Conservation (phyloP, 305 asterid genomes). For the Rubia peregrina region DNA sequence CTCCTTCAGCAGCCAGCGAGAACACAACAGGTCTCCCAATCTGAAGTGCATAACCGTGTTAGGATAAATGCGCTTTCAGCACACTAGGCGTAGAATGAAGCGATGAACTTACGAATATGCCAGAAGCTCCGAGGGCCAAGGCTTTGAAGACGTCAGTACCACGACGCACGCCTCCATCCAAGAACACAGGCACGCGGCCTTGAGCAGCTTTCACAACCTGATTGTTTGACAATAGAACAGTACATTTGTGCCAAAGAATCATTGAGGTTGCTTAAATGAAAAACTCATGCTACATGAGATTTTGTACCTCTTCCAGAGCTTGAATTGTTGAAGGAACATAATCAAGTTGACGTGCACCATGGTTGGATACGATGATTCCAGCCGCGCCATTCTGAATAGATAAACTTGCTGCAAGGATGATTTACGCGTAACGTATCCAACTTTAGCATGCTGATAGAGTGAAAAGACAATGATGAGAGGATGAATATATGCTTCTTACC, state of each 20-base stretch:
- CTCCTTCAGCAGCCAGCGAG: conserved; percentile 86
- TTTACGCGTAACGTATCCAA: conserved; percentile 1
- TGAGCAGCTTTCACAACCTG: conserved; percentile 95
- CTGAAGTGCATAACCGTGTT: conserved; percentile 25
- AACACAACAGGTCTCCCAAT: conserved; percentile 89
- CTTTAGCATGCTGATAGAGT: not conserved
- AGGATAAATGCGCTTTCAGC: not conserved
- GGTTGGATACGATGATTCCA: conserved; percentile 87
- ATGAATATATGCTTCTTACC: conserved; percentile 34
- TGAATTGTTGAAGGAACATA: conserved; percentile 79
- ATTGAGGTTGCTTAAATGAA: not conserved
- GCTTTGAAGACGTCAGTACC: conserved; percentile 98
- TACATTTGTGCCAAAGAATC: not conserved
- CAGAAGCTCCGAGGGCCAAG: conserved; percentile 86
- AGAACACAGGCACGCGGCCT: conserved; percentile 80
- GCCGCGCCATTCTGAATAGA: conserved; percentile 77
- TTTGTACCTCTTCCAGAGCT: conserved; percentile 79
- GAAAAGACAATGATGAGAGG: conserved; percentile 6
- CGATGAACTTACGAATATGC: conserved; percentile 66
- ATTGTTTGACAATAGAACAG: conserved; percentile 7
- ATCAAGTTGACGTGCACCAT: conserved; percentile 95
- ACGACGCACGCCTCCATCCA: conserved; percentile 92
- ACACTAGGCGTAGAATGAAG: not conserved
- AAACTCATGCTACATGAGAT: not conserved
- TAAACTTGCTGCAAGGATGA: conserved; percentile 50